phyloP scores from a whole-genome alignment of 169 alveolate species.

The Cryptosporidium ryanae region DNA sequence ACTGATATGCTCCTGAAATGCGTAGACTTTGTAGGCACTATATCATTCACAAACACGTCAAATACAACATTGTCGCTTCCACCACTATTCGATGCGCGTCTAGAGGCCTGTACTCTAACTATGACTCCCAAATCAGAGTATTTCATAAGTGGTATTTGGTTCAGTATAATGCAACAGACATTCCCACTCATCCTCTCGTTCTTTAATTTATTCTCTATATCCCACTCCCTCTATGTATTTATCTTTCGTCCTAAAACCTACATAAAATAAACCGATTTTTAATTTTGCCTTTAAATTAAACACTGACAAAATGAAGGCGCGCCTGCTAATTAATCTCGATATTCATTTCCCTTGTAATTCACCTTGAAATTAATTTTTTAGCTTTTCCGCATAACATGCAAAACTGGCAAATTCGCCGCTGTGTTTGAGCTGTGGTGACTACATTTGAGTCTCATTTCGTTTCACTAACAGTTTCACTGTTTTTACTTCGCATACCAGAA shows the following conservation, averaged over 20 bases:
- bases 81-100: background rate
- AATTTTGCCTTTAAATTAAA: background rate
- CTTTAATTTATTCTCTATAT: background rate
- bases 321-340: no score
- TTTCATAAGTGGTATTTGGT: conserved; percentile 18
- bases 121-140: conserved; percentile 36
- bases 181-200: conserved; percentile 7
- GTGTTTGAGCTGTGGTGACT: no score
- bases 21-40: conserved; percentile 28
- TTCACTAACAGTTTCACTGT: no score
- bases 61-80: background rate
- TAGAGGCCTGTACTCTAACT: conserved; percentile 46
- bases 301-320: background rate
- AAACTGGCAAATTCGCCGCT: no score
- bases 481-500: no score
- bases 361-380: no score
- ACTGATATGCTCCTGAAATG: conserved; percentile 24
- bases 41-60: conserved; percentile 36
- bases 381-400: no score
- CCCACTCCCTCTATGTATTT: background rate
- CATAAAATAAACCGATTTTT: background rate
- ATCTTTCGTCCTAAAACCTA: background rate
- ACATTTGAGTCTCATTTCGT: no score
- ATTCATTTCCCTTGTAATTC: no score
- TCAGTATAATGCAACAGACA: conserved; percentile 23